Evolutionary conservation across 192 early-diverging fungal genomes (phyloP).

Genomic region (Podila clonocystis): DNA sequence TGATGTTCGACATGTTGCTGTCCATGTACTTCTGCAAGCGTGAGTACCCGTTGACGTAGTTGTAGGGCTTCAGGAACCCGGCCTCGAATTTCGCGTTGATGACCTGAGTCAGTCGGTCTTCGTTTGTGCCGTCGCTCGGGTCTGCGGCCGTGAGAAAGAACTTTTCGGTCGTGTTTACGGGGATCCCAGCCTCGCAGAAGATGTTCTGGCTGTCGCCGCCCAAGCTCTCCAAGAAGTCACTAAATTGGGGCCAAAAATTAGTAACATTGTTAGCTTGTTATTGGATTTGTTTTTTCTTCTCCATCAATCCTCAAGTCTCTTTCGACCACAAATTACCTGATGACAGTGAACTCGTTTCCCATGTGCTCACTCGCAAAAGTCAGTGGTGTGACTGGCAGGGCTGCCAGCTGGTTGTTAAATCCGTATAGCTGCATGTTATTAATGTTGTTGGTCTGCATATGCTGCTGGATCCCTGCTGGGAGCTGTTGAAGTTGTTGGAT

Average conservation of each 20-base stretch:
- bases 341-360: conserved; percentile 85
- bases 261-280: neutral
- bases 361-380: conserved; percentile 81
- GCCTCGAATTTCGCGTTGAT: conserved; percentile 97
- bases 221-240: conserved; percentile 67
- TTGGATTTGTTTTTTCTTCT: neutral
- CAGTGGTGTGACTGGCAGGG: conserved; percentile 59
- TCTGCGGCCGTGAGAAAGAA: conserved; percentile 94
- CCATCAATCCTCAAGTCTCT: neutral
- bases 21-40: conserved; percentile 94
- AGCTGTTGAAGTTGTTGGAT: conserved; percentile 14
- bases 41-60: conserved; percentile 93
- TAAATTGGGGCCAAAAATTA: conserved; percentile 17
- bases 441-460: conserved; percentile 7
- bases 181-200: conserved; percentile 32
- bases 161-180: conserved; percentile 75
- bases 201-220: conserved; percentile 37
- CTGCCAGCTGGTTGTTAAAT: conserved; percentile 21
- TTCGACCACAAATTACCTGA: conserved; percentile 53
- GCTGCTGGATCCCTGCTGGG: conserved; percentile 2
- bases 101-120: conserved; percentile 90
- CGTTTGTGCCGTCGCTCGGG: conserved; percentile 85
- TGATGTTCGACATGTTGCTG: conserved; percentile 75
- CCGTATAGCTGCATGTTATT: conserved; percentile 21
- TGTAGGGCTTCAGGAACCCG: conserved; percentile 94